phyloP scores from a whole-genome alignment of 2,329 filamentous ascomycete species.

The Colletotrichum echinochloae region DNA sequence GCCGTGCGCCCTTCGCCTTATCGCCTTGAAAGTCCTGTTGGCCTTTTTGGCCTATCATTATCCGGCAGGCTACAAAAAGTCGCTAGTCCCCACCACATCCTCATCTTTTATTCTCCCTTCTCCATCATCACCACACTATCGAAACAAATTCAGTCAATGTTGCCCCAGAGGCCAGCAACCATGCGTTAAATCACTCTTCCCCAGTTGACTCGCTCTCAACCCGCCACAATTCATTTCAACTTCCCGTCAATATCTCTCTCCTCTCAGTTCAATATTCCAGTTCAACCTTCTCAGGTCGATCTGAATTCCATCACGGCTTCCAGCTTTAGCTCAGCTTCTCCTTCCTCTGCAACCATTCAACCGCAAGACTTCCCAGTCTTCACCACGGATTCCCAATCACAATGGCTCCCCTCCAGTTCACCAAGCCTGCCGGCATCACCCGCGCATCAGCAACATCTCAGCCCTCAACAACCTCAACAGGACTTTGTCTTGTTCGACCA shows the following conservation, averaged over 20 bases:
- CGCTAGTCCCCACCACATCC: slow-evolving; percentile 44
- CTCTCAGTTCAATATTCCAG: slow-evolving; percentile 73
- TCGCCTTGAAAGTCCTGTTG: background rate
- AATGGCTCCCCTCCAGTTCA: slow-evolving; percentile 82
- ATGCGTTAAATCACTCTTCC: slow-evolving; percentile 33
- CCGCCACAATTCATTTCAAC: slow-evolving; percentile 46
- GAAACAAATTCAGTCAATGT: background rate
- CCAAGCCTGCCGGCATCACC: slow-evolving; percentile 72
- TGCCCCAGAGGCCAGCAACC: slow-evolving; percentile 18
- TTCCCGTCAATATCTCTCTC: slow-evolving; percentile 74
- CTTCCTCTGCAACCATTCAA: slow-evolving; percentile 70
- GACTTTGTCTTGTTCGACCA: slow-evolving; percentile 85
- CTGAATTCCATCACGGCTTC: slow-evolving; percentile 91
- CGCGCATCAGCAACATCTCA: slow-evolving; percentile 65
- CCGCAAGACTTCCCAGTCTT: slow-evolving; percentile 78
- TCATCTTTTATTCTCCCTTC: slow-evolving; percentile 52
- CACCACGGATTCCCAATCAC: slow-evolving; percentile 85
- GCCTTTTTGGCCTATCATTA: slow-evolving; percentile 19
- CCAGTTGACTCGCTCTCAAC: slow-evolving; percentile 21
- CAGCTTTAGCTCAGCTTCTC: slow-evolving; percentile 62
- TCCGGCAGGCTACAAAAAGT: slow-evolving; percentile 37
- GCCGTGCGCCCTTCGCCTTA: background rate
- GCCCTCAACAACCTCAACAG: slow-evolving; percentile 63
- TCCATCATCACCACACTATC: slow-evolving; percentile 62
- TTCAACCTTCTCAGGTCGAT: slow-evolving; percentile 80